Conservation (phyloP, 345 rosid genomes). For the Eutrema japonicum region DNA sequence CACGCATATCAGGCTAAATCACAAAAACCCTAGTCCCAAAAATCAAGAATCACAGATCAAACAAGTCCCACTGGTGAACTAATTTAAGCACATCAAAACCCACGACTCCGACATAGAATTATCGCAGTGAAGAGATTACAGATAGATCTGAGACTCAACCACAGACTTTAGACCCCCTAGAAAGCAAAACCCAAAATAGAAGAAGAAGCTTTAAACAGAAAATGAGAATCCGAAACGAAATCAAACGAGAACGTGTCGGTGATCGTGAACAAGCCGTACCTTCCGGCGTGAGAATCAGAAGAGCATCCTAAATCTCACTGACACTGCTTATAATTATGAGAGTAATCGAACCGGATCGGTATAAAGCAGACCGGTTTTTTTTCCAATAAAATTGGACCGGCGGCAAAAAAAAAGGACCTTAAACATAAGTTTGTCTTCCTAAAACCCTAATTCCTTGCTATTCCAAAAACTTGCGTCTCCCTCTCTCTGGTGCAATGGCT, state of each 20-base stretch:
- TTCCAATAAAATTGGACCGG: background rate
- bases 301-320: background rate
- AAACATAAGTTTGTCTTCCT: conserved; percentile 17
- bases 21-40: conserved; percentile 22
- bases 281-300: conserved; percentile 7
- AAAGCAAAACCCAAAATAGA: background rate
- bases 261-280: conserved; percentile 23
- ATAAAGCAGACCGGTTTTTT: background rate
- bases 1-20: conserved; percentile 7
- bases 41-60: conserved; percentile 2
- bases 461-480: background rate
- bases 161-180: background rate
- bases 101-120: background rate
- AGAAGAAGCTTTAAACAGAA: background rate
- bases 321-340: background rate
- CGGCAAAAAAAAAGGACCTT: background rate
- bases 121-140: background rate
- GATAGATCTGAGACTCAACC: conserved; percentile 29
- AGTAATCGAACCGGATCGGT: conserved; percentile 15
- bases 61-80: background rate
- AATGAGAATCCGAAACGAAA: background rate
- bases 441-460: conserved; percentile 39
- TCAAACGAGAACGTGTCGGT: background rate
- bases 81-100: conserved; percentile 3
- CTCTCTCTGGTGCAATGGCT: conserved; percentile 41